Evolutionary conservation across 768 basidiomycete genomes (phyloP).

Genomic region (Dacryopinax spathularia): DNA sequence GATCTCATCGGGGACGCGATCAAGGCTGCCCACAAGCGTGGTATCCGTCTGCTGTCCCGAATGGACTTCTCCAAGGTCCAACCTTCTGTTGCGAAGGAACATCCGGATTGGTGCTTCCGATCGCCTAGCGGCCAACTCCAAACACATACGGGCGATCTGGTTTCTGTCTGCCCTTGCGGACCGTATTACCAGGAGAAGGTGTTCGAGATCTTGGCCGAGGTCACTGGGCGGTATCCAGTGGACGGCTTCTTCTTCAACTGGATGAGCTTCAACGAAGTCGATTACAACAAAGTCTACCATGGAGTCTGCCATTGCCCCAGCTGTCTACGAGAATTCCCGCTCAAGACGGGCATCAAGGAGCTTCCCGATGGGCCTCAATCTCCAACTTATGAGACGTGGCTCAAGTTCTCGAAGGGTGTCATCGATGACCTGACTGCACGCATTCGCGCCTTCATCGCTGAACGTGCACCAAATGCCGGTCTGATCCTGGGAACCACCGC

Average conservation of each 20-base stretch:
- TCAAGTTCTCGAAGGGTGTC: not conserved
- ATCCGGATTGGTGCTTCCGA: conserved; percentile 1
- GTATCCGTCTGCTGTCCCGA: not conserved
- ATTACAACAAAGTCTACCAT: conserved; percentile 1
- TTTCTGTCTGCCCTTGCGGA: not conserved
- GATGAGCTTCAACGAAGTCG: conserved; percentile 1
- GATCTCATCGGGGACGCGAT: not conserved
- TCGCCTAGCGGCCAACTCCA: not conserved
- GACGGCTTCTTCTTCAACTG: conserved; percentile 3
- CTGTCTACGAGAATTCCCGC: not conserved
- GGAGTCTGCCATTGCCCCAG: not conserved
- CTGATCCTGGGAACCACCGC: not conserved
- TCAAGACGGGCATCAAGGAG: not conserved
- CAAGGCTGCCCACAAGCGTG: not conserved
- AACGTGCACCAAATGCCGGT: not conserved
- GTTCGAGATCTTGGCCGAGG: not conserved
- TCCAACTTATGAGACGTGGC: not conserved
- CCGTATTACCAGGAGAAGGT: not conserved
- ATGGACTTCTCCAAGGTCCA: conserved; percentile 1
- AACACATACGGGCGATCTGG: not conserved
- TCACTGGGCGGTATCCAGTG: not conserved
- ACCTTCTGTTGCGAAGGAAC: not conserved
- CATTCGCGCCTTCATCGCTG: not conserved
- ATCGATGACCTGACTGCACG: not conserved
- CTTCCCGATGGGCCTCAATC: not conserved